These are phyloP conservation scores for Alternaria solani DNA, from an alignment of 2,329 filamentous ascomycete species.

Conservation along the genomic window DNA sequence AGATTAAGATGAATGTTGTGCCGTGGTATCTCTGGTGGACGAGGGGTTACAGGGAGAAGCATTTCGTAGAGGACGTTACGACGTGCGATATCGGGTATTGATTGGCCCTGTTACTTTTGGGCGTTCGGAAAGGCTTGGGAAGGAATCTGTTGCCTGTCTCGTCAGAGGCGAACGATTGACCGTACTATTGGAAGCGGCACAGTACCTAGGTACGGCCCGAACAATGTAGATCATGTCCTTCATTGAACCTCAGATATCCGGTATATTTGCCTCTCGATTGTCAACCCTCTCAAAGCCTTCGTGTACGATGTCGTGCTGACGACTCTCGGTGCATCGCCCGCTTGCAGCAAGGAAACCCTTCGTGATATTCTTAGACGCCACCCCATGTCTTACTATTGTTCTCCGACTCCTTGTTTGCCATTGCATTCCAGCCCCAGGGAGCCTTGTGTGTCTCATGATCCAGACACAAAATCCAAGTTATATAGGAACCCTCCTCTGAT, in stretches of 20 bases:
- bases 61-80: conserved; percentile 58
- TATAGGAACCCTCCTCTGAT: not conserved
- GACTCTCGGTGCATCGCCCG: not conserved
- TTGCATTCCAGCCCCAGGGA: not conserved
- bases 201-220: not conserved
- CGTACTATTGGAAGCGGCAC: not conserved
- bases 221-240: not conserved
- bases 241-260: not conserved
- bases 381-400: conserved; percentile 11
- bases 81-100: conserved; percentile 51
- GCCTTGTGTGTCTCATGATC: not conserved
- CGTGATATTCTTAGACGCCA: not conserved
- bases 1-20: conserved; percentile 56
- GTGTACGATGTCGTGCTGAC: not conserved
- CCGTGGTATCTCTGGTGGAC: conserved; percentile 60
- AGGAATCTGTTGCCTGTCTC: not conserved
- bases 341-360: not conserved
- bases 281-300: not conserved
- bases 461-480: not conserved
- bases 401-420: not conserved
- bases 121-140: not conserved
- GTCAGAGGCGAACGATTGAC: not conserved
- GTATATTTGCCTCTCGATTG: not conserved
- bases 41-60: conserved; percentile 51
- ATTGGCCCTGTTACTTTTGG: not conserved